phyloP scores from a whole-genome alignment of 352 stramenopile genomes.

The Phytophthora lateralis region DNA sequence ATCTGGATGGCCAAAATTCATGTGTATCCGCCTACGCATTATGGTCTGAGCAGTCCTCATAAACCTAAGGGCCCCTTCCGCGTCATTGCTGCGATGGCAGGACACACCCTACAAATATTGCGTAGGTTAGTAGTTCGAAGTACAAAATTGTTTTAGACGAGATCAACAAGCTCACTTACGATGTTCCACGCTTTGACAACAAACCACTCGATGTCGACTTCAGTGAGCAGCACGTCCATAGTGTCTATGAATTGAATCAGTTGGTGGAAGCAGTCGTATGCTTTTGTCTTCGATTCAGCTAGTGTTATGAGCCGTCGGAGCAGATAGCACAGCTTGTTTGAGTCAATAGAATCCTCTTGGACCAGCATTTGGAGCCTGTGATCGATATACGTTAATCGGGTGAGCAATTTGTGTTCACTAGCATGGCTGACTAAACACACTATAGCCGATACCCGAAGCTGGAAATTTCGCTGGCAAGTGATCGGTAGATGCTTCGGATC shows the following conservation, averaged over 20 bases:
- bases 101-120: conserved; percentile 38
- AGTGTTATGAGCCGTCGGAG: conserved; percentile 67
- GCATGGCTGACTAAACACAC: not conserved
- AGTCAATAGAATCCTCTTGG: conserved; percentile 42
- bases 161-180: conserved; percentile 40
- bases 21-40: conserved; percentile 39
- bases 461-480: conserved; percentile 64
- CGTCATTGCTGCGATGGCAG: conserved; percentile 38
- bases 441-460: conserved; percentile 49
- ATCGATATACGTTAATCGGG: conserved; percentile 4
- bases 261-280: conserved; percentile 69
- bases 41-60: conserved; percentile 50
- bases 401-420: not conserved
- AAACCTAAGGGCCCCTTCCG: conserved; percentile 41
- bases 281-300: conserved; percentile 44
- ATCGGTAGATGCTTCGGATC: conserved; percentile 58
- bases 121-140: conserved; percentile 5
- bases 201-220: conserved; percentile 73
- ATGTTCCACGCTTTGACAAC: conserved; percentile 80
- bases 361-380: conserved; percentile 67
- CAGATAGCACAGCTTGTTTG: conserved; percentile 55
- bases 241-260: conserved; percentile 59
- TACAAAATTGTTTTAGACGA: not conserved
- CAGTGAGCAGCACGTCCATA: conserved; percentile 49
- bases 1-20: not conserved